Conservation (phyloP, 805 yeast genomes). For the Lipomyces orientalis region DNA sequence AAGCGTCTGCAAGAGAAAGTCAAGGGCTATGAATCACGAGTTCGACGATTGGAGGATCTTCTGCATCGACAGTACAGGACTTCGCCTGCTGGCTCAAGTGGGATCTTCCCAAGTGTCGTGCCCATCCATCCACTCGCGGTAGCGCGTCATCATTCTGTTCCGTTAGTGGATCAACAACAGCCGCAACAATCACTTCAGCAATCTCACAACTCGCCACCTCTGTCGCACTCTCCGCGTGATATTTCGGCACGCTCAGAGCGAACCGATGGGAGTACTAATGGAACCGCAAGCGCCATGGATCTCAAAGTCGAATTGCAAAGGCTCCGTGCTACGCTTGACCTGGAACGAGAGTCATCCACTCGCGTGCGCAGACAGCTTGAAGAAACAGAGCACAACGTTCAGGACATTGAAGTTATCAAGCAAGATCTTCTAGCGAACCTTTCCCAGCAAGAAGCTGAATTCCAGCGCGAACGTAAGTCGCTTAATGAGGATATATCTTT, state of each 20-base stretch:
- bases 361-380: conserved; percentile 45
- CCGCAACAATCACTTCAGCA: conserved; percentile 5
- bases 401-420: conserved; percentile 53
- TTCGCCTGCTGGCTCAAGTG: conserved; percentile 20
- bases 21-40: conserved; percentile 70
- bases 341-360: conserved; percentile 55
- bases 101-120: not conserved
- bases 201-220: conserved; percentile 7
- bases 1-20: conserved; percentile 49
- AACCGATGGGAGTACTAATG: not conserved
- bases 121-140: conserved; percentile 10
- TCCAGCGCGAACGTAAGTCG: conserved; percentile 57
- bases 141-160: conserved; percentile 25
- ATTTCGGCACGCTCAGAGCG: not conserved
- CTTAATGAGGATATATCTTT: conserved; percentile 58
- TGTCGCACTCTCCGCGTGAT: conserved; percentile 16
- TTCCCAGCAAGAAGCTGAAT: conserved; percentile 67
- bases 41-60: conserved; percentile 75
- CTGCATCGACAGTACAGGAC: conserved; percentile 66
- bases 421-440: conserved; percentile 70
- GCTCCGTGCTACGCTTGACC: conserved; percentile 42
- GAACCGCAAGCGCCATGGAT: conserved; percentile 12
- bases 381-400: conserved; percentile 42
- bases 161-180: conserved; percentile 7
- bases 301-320: conserved; percentile 21